Conservation (phyloP, 805 yeast genomes). For the Suhomyces pyralidae region DNA sequence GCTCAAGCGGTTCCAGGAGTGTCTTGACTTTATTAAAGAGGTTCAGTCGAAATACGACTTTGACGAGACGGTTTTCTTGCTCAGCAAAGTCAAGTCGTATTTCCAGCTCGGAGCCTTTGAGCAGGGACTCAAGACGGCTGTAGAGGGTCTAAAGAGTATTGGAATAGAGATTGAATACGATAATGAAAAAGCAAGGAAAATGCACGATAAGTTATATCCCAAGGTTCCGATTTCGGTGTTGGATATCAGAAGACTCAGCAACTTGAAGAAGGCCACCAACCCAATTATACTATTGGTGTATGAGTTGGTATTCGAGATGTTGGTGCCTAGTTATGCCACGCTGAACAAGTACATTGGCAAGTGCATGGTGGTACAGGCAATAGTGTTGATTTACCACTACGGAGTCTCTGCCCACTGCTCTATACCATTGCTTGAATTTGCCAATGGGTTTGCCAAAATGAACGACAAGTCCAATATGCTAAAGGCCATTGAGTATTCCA, state of each 20-base stretch:
- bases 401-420: slow-evolving; percentile 43
- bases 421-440: slow-evolving; percentile 37
- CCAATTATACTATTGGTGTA: slow-evolving; percentile 30
- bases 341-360: slow-evolving; percentile 24
- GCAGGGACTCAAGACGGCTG: slow-evolving; percentile 34
- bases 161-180: slow-evolving; percentile 33
- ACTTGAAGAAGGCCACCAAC: slow-evolving; percentile 20
- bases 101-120: slow-evolving; percentile 24
- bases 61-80: slow-evolving; percentile 34
- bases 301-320: slow-evolving; percentile 39
- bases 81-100: slow-evolving; percentile 37
- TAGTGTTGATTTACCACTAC: slow-evolving; percentile 32
- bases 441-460: slow-evolving; percentile 27
- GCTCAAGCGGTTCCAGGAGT: slow-evolving; percentile 29
- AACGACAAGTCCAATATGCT: slow-evolving; percentile 28
- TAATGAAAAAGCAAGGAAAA: slow-evolving; percentile 19
- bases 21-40: slow-evolving; percentile 33
- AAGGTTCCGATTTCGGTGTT: slow-evolving; percentile 38
- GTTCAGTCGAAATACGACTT: slow-evolving; percentile 28
- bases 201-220: slow-evolving; percentile 18
- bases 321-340: slow-evolving; percentile 30
- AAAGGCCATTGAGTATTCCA: slow-evolving; percentile 41
- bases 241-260: slow-evolving; percentile 33
- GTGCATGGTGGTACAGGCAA: slow-evolving; percentile 30
- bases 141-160: slow-evolving; percentile 31